Conservation (phyloP, 2,329 filamentous ascomycete genomes). For the Diaporthe sp. region DNA sequence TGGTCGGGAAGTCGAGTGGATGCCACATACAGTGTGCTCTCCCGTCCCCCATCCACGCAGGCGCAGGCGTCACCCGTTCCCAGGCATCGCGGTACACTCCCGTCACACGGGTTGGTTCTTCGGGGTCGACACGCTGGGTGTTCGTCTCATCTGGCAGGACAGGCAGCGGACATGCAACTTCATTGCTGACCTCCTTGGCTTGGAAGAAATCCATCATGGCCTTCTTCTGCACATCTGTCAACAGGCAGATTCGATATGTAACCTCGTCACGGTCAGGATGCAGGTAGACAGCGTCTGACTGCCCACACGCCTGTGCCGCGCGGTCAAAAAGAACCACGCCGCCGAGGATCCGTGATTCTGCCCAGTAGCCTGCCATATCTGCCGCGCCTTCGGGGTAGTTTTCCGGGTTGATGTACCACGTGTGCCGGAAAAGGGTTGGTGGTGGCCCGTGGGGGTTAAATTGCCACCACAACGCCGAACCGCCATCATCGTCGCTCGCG, state of each 20-base stretch:
- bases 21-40: not conserved
- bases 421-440: not conserved
- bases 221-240: slow-evolving; percentile 43
- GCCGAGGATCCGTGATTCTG: not conserved
- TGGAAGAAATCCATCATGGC: not conserved
- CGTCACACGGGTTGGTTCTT: not conserved
- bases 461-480: not conserved
- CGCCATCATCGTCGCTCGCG: not conserved
- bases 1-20: not conserved
- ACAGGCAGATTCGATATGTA: slow-evolving; percentile 45
- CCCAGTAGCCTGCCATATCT: not conserved
- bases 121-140: not conserved
- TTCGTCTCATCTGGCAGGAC: slow-evolving; percentile 1
- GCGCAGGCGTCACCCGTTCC: not conserved
- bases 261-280: slow-evolving; percentile 41
- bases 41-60: not conserved
- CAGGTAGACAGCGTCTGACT: slow-evolving; percentile 42
- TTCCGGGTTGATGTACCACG: slow-evolving; percentile 1
- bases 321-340: slow-evolving; percentile 1
- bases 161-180: not conserved
- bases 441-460: not conserved
- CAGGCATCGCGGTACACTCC: not conserved
- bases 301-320: not conserved
- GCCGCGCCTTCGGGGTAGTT: not conserved
- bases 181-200: not conserved